These are phyloP conservation scores for Fusarium sp. DNA, from an alignment of 2,329 filamentous ascomycete genomes.

Conservation along the genomic window DNA sequence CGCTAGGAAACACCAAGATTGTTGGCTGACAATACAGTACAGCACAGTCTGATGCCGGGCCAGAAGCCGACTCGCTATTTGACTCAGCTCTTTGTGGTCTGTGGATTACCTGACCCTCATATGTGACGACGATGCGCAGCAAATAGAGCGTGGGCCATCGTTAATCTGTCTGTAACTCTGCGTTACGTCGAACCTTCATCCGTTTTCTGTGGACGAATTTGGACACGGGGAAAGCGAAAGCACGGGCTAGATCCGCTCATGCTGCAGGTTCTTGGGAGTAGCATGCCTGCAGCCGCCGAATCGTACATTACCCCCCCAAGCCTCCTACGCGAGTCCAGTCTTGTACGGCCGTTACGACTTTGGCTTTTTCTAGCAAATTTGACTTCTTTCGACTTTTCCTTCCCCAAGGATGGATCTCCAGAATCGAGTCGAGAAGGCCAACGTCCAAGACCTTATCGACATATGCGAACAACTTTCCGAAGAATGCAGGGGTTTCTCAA, in stretches of 20 bases:
- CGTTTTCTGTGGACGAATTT: conserved; percentile 25
- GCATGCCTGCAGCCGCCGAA: conserved; percentile 27
- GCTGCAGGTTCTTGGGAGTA: conserved; percentile 16
- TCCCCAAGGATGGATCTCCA: conserved; percentile 42
- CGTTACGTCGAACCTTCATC: conserved; percentile 34
- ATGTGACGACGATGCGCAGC: conserved; percentile 37
- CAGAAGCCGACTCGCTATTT: conserved; percentile 34
- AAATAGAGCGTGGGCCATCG: conserved; percentile 26
- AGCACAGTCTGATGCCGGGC: conserved; percentile 29
- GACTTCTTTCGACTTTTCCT: conserved; percentile 18
- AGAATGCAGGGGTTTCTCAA: conserved; percentile 44
- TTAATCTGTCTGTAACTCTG: conserved; percentile 24
- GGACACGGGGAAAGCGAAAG: conserved; percentile 36
- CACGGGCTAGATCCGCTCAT: conserved; percentile 38
- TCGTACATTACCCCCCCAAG: conserved; percentile 38
- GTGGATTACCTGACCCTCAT: conserved; percentile 21
- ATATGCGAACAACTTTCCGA: conserved; percentile 45
- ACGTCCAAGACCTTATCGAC: conserved; percentile 43
- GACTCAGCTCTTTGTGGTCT: conserved; percentile 2
- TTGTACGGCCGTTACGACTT: conserved; percentile 14
- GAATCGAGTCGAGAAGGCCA: conserved; percentile 42
- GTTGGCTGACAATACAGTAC: conserved; percentile 21
- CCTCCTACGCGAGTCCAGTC: conserved; percentile 16
- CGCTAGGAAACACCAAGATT: conserved; percentile 32
- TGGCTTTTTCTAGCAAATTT: conserved; percentile 22